Base-by-base conservation (phyloP, 2,329 filamentous ascomycete genomes). In the Stagonosporopsis tanaceti region DNA sequence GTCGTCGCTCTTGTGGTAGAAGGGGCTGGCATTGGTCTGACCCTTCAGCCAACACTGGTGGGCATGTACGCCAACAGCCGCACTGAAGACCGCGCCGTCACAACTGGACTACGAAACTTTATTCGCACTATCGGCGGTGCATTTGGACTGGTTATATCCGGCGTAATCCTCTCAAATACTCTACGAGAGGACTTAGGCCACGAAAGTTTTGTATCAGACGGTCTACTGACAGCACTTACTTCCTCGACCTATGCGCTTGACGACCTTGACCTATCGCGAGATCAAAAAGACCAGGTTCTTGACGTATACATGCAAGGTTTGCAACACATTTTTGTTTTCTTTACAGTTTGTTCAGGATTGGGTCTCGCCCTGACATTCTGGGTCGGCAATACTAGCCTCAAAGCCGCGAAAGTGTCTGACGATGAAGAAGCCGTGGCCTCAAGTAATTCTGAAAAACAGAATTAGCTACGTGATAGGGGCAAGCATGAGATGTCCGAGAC, bases 41-140 rank as follows among this genome's bases (percentile, higher is more conserved):
- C 78, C 6, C 82, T 83, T 56, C 82, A 84, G 50, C 81, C 82
- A 2, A 81, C 81, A 0, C 77, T 89, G 0, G 80, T 87, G 4
- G 86, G 85, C 1, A 71, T 85, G 28, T 85, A 87, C 64, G 84
- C 84, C 0, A 65, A 71, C 34, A 62, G 60, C 22, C 77, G 79
- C 2, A 85, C 84, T 62, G 75, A 81, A 0, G 83, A 87, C 34
- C 80, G 87, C 20, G 87, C 87, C 1, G 84, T 89, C 1, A 81
- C 87, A 24, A 88, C 87, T 30, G 84, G 84, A 2, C 81, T 84
- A 48, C 80, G 87, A 2, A 89, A 89, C 64, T 89, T 89, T 67
- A 80, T 87, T 60, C 82, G 87, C 8, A 83, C 81, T 39, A 75
- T 85, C 2, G 86, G 87, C 7, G 86, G 85, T 24, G 78, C 85